Base-by-base conservation (phyloP, 306 rosid genomes). In the Pyrus pyrifolia region DNA sequence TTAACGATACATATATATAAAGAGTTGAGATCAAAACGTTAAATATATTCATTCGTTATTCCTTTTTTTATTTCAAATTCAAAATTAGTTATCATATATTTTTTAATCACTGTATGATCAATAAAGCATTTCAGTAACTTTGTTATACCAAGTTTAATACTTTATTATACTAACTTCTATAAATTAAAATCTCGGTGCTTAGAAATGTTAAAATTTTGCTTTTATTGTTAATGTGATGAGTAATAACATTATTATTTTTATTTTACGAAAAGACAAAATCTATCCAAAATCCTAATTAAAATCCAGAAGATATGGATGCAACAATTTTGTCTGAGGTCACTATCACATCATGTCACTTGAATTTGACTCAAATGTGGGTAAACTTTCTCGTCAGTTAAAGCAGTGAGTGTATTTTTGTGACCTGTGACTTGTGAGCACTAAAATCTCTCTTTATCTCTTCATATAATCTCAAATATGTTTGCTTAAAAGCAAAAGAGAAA, bases 311-410 rank as follows among this genome's bases (percentile, higher is more conserved):
- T 76, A 62, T 52, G 63, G 69, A 76, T 66, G 65, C 40, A 45
- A 68, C 80, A 27, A 35, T 35, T 1, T 76, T 27, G 64, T 65
- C 76, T 42, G 27, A 71, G 72, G 83, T 74, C 78, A 61, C 68
- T 67, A 80, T 75, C 72, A 49, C 72, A 59, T 51, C 71, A 79
- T 73, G 68, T 57, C 83, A 78, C 76, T 59, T 59, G 33, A 53
- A 60, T 51, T 31, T 15, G 35, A 35, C 40, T 49, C 25, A 13
- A 38, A 72, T 57, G 65, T 55, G 33, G 25, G 33, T 10, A 18
- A 27, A 4, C 22, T 71, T 40, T 40, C 52, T 71, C 33, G 55
- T 53, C 44, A 33, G 42, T 71, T 72, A 55, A 15, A 29, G 31
- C 19, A 31, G 51, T 35, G 22, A 19, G 3, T 21, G 5, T 29